Evolutionary conservation across 306 rosid species (phyloP).

Genomic region (Vigna hirtella): DNA sequence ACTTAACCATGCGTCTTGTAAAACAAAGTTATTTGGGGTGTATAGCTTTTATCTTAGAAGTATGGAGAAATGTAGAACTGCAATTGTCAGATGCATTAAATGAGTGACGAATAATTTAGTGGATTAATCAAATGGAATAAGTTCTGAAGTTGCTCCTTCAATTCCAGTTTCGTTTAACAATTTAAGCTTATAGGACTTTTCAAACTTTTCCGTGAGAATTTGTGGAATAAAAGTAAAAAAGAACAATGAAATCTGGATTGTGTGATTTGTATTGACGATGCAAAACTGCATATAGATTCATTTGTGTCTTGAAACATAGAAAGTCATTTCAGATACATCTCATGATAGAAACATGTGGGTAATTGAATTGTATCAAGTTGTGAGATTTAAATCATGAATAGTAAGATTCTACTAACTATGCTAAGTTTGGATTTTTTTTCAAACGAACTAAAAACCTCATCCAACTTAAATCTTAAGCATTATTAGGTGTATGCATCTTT

Average conservation of each 20-base stretch:
- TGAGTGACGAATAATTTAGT: neutral
- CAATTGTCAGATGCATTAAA: neutral
- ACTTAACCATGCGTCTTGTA: neutral
- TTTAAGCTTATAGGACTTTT: neutral
- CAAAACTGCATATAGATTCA: neutral
- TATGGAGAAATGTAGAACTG: neutral
- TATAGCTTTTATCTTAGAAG: neutral
- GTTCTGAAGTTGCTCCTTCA: neutral
- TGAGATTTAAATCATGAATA: neutral
- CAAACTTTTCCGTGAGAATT: neutral
- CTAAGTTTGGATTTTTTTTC: neutral
- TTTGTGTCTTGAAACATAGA: neutral
- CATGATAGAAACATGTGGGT: neutral
- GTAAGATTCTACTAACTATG: neutral
- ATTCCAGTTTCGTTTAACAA: too few species aligned
- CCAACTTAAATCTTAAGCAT: neutral
- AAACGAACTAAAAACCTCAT: neutral
- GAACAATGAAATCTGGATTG: neutral
- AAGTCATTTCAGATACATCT: neutral
- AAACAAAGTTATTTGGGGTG: neutral
- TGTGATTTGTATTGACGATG: neutral
- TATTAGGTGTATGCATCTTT: neutral
- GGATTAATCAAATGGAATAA: neutral
- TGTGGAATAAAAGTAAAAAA: neutral
- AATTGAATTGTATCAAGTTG: neutral